Conservation (phyloP, 2,329 filamentous ascomycete species). For the Penicillium palitans region DNA sequence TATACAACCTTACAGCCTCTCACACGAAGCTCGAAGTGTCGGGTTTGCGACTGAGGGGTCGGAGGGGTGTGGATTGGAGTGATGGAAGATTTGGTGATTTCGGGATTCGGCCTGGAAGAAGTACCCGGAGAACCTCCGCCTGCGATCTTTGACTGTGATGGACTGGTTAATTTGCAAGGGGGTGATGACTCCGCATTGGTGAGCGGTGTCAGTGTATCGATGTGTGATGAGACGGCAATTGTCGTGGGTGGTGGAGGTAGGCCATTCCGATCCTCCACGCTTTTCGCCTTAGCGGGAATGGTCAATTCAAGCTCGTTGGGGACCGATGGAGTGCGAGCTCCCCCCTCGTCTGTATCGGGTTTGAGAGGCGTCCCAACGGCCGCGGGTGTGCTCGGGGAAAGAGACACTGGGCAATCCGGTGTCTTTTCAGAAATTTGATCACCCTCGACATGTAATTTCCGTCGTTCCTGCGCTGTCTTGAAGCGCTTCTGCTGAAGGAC, state of each 20-base stretch:
- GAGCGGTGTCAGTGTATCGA: slow-evolving; percentile 62
- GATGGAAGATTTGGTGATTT: slow-evolving; percentile 34
- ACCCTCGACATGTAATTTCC: slow-evolving; percentile 48
- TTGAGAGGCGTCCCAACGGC: slow-evolving; percentile 20
- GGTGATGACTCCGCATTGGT: slow-evolving; percentile 68
- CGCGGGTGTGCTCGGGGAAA: slow-evolving; percentile 11
- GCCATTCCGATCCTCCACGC: slow-evolving; percentile 67
- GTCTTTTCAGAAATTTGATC: slow-evolving; percentile 16
- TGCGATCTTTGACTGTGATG: slow-evolving; percentile 46
- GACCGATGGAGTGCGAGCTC: slow-evolving; percentile 20
- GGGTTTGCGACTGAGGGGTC: slow-evolving; percentile 51
- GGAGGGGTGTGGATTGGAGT: slow-evolving; percentile 47
- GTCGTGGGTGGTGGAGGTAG: slow-evolving; percentile 53
- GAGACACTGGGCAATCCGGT: slow-evolving; percentile 3
- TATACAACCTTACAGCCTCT: slow-evolving; percentile 62
- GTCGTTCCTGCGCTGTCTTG: slow-evolving; percentile 56
- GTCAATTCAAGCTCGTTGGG: slow-evolving; percentile 69
- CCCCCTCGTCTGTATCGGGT: slow-evolving; percentile 14
- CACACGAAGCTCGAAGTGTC: slow-evolving; percentile 50
- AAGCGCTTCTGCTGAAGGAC: slow-evolving; percentile 54
- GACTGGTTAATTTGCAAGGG: slow-evolving; percentile 57
- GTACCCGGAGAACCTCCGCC: slow-evolving; percentile 33
- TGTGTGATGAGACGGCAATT: slow-evolving; percentile 55
- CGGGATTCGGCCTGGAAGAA: slow-evolving; percentile 32
- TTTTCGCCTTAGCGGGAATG: slow-evolving; percentile 67